A percentile compares a stretch with the other conserved stretches of the same genome.
These are phyloP conservation scores for Pachyrhizus erosus DNA, from an alignment of 306 rosid genomes.

Conservation along the genomic window DNA sequence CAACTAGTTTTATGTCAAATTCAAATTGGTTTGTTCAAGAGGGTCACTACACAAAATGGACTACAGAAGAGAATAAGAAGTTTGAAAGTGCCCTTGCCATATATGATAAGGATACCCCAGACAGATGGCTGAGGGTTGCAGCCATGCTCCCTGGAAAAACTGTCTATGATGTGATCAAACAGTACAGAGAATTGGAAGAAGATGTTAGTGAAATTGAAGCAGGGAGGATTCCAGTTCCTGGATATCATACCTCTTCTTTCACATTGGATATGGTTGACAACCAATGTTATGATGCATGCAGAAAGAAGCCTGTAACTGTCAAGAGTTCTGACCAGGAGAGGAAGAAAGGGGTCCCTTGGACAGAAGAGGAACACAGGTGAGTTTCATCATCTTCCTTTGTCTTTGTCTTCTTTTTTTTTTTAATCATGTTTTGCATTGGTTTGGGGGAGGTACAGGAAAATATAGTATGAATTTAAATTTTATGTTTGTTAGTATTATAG, in stretches of 20 bases:
- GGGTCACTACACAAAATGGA: constrained; percentile 62
- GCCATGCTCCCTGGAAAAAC: constrained; percentile 72
- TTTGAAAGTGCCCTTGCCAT: constrained; percentile 78
- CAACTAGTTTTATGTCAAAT: constrained; percentile 46
- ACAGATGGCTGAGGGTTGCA: constrained; percentile 69
- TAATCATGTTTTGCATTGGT: background rate
- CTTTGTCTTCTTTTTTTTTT: background rate
- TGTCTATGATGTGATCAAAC: constrained; percentile 66
- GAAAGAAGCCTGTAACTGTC: constrained; percentile 53
- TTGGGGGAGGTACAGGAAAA: background rate
- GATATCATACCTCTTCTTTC: constrained; percentile 56
- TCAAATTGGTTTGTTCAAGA: constrained; percentile 49
- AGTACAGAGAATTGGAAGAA: constrained; percentile 66
- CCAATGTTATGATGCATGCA: constrained; percentile 45
- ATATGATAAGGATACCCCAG: constrained; percentile 67
- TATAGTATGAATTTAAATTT: background rate
- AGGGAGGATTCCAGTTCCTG: constrained; percentile 66
- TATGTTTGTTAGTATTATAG: too few species aligned
- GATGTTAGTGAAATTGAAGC: constrained; percentile 79
- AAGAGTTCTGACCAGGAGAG: constrained; percentile 62
- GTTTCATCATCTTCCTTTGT: constrained; percentile 7
- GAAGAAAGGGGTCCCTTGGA: constrained; percentile 54
- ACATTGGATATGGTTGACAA: constrained; percentile 52
- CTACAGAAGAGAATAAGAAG: constrained; percentile 69
- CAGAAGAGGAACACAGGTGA: constrained; percentile 81